Conservation (phyloP, 2,329 filamentous ascomycete species). For the Fusarium xyrophilum region DNA sequence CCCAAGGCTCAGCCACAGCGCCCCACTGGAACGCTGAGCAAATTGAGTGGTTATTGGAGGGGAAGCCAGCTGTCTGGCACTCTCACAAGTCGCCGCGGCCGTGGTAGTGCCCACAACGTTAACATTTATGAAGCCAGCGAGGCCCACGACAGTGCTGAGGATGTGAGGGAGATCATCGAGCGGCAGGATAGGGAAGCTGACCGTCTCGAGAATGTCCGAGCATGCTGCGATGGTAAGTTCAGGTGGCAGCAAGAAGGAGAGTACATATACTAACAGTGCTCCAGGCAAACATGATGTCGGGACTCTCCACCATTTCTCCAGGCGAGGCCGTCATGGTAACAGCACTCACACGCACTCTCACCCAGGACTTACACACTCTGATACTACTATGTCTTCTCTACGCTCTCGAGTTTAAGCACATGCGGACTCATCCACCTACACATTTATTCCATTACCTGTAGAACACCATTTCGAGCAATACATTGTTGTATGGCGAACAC, state of each 20-base stretch:
- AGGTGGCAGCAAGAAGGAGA: not conserved
- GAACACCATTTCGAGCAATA: slow-evolving; percentile 7
- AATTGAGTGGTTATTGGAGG: slow-evolving; percentile 67
- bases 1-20: slow-evolving; percentile 53
- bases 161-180: slow-evolving; percentile 80
- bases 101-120: slow-evolving; percentile 53
- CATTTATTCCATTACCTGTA: slow-evolving; percentile 4
- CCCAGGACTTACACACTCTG: slow-evolving; percentile 46
- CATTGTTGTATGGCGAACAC: slow-evolving; percentile 20
- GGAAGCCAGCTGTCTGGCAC: slow-evolving; percentile 56
- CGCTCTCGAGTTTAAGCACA: slow-evolving; percentile 47
- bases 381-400: slow-evolving; percentile 47
- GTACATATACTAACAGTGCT: slow-evolving; percentile 28
- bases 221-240: slow-evolving; percentile 91
- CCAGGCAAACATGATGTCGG: slow-evolving; percentile 78
- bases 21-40: slow-evolving; percentile 59
- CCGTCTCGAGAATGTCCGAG: slow-evolving; percentile 90
- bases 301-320: slow-evolving; percentile 58
- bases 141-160: slow-evolving; percentile 80
- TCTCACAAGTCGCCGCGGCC: slow-evolving; percentile 61
- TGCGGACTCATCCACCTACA: slow-evolving; percentile 5
- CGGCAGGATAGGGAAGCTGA: slow-evolving; percentile 78
- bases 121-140: slow-evolving; percentile 68
- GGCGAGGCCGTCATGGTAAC: slow-evolving; percentile 52
- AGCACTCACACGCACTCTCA: slow-evolving; percentile 48